Conservation (phyloP, 169 alveolate species). For the Plasmodium berghei region DNA sequence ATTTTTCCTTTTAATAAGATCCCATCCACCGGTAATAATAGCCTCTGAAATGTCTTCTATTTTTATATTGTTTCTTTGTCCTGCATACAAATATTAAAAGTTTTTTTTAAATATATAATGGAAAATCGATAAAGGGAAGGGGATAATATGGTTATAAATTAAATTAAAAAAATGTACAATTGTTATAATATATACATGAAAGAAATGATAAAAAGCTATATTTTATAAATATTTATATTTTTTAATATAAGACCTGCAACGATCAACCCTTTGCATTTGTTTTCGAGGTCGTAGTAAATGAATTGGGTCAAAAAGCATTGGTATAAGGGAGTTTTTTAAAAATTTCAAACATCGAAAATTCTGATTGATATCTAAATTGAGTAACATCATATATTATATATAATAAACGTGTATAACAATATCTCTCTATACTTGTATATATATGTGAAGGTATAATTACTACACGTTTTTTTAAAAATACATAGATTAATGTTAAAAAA, state of each 20-base stretch:
- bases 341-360: neutral
- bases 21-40: slow-evolving; percentile 75
- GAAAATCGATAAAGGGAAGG: neutral
- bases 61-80: slow-evolving; percentile 70
- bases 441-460: too few relatives aligned
- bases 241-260: slow-evolving; percentile 41
- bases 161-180: neutral
- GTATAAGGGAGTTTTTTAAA: slow-evolving; percentile 9
- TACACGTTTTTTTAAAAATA: too few relatives aligned
- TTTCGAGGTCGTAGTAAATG: slow-evolving; percentile 66
- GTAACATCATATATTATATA: slow-evolving; percentile 25
- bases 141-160: neutral
- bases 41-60: slow-evolving; percentile 71
- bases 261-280: slow-evolving; percentile 71
- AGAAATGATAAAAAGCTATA: neutral
- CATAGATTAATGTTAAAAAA: too few relatives aligned
- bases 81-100: slow-evolving; percentile 17
- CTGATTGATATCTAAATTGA: slow-evolving; percentile 10
- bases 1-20: slow-evolving; percentile 20
- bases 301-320: slow-evolving; percentile 34
- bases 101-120: slow-evolving; percentile 1
- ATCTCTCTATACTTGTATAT: too few relatives aligned
- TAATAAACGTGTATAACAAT: too few relatives aligned
- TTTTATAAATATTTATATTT: neutral
- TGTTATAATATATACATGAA: neutral